Conservation (phyloP, 345 rosid genomes). For the Eucalyptus erythrocorys region DNA sequence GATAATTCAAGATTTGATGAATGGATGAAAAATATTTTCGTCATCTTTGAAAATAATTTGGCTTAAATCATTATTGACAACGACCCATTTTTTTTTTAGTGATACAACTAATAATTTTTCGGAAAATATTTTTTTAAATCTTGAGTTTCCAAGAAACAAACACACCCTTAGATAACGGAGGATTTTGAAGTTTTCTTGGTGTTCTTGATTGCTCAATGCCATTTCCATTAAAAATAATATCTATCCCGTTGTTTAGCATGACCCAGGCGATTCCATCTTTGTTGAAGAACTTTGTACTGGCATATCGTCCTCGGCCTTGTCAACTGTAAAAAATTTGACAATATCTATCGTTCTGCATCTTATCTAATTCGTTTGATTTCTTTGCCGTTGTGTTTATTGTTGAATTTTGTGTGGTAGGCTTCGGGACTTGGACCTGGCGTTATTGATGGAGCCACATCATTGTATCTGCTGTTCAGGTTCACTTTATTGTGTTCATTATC, state of each 20-base stretch:
- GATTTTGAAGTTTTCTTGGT: background rate
- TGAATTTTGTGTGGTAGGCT: constrained; percentile 34
- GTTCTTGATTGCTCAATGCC: background rate
- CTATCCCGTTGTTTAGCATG: background rate
- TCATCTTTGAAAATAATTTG: too few relatives aligned
- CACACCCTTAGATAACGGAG: too few relatives aligned
- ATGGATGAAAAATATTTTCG: too few relatives aligned
- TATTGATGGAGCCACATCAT: constrained; percentile 80
- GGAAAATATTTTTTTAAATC: too few relatives aligned
- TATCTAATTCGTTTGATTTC: background rate
- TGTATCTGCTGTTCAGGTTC: constrained; percentile 89
- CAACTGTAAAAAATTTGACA: background rate
- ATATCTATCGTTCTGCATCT: background rate
- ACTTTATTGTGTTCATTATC: background rate
- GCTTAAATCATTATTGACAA: too few relatives aligned
- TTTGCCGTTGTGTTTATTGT: background rate
- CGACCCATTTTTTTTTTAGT: too few relatives aligned
- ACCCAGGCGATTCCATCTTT: background rate
- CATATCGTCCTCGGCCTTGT: background rate
- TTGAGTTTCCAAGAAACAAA: too few relatives aligned
- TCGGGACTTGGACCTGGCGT: constrained; percentile 77
- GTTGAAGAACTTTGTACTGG: background rate
- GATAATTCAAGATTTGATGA: too few relatives aligned
- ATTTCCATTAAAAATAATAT: background rate
- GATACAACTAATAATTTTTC: too few relatives aligned